These are phyloP conservation scores for Trichoderma endophyticum DNA, from an alignment of 2,329 filamentous ascomycete species.

Conservation along the genomic window DNA sequence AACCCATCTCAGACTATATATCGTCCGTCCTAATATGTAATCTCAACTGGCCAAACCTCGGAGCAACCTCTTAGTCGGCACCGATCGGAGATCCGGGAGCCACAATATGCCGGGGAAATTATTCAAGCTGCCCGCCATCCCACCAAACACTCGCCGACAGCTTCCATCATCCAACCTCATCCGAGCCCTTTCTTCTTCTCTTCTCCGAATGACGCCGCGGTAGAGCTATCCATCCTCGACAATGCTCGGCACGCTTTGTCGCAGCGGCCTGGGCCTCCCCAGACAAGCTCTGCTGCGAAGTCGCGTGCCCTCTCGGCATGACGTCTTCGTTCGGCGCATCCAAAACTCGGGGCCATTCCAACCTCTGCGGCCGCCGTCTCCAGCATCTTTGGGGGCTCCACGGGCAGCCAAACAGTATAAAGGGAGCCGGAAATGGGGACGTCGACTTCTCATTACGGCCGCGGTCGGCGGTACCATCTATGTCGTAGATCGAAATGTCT, in stretches of 20 bases:
- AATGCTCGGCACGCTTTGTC: conserved; percentile 30
- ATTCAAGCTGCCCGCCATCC: background rate
- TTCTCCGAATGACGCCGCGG: conserved; percentile 18
- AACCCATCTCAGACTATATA: background rate
- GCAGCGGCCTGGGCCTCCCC: conserved; percentile 27
- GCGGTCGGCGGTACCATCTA: conserved; percentile 61
- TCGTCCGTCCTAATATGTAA: background rate
- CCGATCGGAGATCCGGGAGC: conserved; percentile 3
- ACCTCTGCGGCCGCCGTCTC: conserved; percentile 72
- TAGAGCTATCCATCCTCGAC: conserved; percentile 10
- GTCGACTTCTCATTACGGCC: conserved; percentile 64
- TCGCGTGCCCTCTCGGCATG: conserved; percentile 20
- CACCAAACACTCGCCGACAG: background rate
- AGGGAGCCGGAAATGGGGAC: conserved; percentile 70
- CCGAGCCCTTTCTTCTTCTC: background rate
- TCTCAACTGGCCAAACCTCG: conserved; percentile 1
- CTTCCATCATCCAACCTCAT: background rate
- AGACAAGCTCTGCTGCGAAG: conserved; percentile 21
- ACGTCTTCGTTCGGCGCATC: conserved; percentile 26
- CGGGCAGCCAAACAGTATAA: conserved; percentile 67
- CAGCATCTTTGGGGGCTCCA: conserved; percentile 72
- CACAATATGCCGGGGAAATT: background rate
- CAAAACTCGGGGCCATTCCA: conserved; percentile 50
- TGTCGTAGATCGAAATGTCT: conserved; percentile 67
- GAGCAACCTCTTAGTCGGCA: background rate